Base-by-base conservation (phyloP, 805 yeast species). In the Millerozyma miso region DNA sequence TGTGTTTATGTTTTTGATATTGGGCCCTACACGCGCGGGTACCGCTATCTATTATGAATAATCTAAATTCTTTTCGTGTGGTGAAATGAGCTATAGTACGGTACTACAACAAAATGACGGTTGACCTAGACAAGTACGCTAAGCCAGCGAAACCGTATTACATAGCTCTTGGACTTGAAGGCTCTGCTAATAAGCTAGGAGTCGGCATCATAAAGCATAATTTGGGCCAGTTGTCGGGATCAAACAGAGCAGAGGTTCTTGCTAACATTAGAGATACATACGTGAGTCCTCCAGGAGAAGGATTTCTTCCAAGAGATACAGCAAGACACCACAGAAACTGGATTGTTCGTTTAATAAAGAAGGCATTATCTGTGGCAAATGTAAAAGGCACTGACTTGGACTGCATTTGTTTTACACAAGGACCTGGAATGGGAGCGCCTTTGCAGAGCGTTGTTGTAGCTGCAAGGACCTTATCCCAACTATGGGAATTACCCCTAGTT, bases 401-500 rank as follows among this genome's bases (percentile, higher is more conserved):
- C 62, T 83, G 86, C 39, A 85, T 93, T 38, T 88, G 96, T 61
- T 93, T 93, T 61, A 93, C 99, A 1, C 95, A 86, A 63, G 99
- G 99, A 4, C 99, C 99, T 0, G 99, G 99, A 1, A 93, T 93
- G 98, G 99, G 99, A 2, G 98, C 98, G 0, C 99, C 99, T 0
- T 67, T 93, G 41, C 96, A 93, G 54, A 81, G 91, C 43, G 97
- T 89, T 33, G 98, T 85, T 2, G 74, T 93, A 38, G 95, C 95
- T 1, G 98, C 99, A 1, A 71, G 99, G 57, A 82, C 97, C 0
- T 65, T 90, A 32, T 71, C 88, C 6, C 80, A 84, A 52, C 58
- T 91, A 51, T 88, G 96, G 95, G 60, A 77, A 2, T 66, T 85
- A 17, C 98, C 99, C 0, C 62, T 93, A 26, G 83, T 93, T 5